A percentile compares a stretch with the other conserved stretches of the same genome.
Evolutionary conservation across 352 stramenopile genomes (phyloP).

Genomic region (Phytophthora rubi): DNA sequence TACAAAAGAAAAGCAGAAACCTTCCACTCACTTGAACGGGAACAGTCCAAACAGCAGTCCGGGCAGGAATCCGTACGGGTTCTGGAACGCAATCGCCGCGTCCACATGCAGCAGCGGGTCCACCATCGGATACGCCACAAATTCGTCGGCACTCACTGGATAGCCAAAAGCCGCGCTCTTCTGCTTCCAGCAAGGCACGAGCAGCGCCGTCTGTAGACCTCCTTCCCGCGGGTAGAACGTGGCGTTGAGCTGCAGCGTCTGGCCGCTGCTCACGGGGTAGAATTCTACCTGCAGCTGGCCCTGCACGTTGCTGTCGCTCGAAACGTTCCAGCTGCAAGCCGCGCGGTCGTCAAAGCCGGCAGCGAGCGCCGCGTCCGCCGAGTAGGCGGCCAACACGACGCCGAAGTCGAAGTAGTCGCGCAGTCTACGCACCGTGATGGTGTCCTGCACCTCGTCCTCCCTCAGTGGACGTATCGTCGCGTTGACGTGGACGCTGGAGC

Average conservation of each 20-base stretch:
- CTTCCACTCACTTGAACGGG: slow-evolving; percentile 79
- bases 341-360: slow-evolving; percentile 58
- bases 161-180: slow-evolving; percentile 83
- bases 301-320: slow-evolving; percentile 40
- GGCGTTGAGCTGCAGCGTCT: slow-evolving; percentile 48
- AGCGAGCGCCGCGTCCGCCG: slow-evolving; percentile 42
- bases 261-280: slow-evolving; percentile 45
- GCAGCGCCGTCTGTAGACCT: slow-evolving; percentile 70
- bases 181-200: slow-evolving; percentile 85
- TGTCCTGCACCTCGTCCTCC: slow-evolving; percentile 63
- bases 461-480: slow-evolving; percentile 55
- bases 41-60: slow-evolving; percentile 82
- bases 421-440: slow-evolving; percentile 73
- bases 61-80: slow-evolving; percentile 86
- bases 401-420: slow-evolving; percentile 86
- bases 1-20: not conserved
- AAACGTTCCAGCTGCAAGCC: slow-evolving; percentile 75
- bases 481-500: slow-evolving; percentile 57
- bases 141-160: slow-evolving; percentile 74
- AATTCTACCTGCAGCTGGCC: slow-evolving; percentile 70
- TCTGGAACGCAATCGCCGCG: slow-evolving; percentile 70
- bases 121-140: slow-evolving; percentile 73
- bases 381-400: slow-evolving; percentile 70
- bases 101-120: slow-evolving; percentile 75
- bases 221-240: slow-evolving; percentile 57